Base-by-base conservation (phyloP, 257 asterid species). In the Thymus mandschuricus region DNA sequence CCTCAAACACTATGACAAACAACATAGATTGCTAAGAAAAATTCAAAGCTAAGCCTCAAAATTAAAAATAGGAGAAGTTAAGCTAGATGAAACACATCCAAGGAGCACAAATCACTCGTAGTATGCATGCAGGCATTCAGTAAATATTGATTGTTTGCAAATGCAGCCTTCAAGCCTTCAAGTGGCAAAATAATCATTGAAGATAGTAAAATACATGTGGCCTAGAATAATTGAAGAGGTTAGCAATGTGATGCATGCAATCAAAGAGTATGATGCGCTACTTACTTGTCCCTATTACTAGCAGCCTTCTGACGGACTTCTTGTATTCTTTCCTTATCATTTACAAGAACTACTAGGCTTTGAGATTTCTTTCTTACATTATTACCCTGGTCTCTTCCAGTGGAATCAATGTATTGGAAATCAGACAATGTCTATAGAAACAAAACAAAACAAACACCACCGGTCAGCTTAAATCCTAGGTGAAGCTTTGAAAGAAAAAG, bases 241-340 rank as follows among this genome's bases (percentile, higher is more conserved):
- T 43, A 35, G 60, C 61, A 13, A 58, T 33, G 33, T 59, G 75
- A 70, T 64, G 63, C 45, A 5, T 50, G 57, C 70, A 69, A 56
- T 68, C 70, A 66, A 44, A 60, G 43, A 61, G 73, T 27, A 50
- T 51, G 51, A 41, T 33, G 57, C 62, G 75, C 9, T 49, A 76
- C 98, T 78, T 85, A 95, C 99, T 89, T 95, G 66, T 89, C 99
- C 81, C 90, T 80, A 71, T 83, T 92, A 41, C 92, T 76, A 67
- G 98, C 96, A 76, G 99, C 99, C 88, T 95, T 95, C 72, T 83
- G 88, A 64, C 97, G 96, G 78, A 85, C 96, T 90, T 92, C 97
- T 80, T 86, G 94, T 79, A 92, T 89, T 77, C 91, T 87, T 66
- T 92, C 99, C 83, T 95, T 95, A 78, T 95, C 98, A 82, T 95